Evolutionary conservation across 2,329 filamentous ascomycete genomes (phyloP).

Genomic region (Calonectria hongkongensis): DNA sequence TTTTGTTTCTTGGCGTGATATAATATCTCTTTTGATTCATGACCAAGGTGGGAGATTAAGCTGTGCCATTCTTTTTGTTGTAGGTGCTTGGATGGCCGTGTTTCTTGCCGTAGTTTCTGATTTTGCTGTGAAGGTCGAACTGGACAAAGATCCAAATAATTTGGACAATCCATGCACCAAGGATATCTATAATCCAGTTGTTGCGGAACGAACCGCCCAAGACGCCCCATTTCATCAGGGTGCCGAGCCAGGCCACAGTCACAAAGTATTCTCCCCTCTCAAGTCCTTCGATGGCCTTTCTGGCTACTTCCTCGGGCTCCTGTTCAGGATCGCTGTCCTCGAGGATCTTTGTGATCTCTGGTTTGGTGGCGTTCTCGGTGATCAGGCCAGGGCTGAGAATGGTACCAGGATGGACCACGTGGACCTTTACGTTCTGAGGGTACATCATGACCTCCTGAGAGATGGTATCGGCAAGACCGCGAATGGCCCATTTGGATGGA

Average conservation of each 20-base stretch:
- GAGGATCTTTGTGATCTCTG: constrained; percentile 84
- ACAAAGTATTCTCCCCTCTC: constrained; percentile 89
- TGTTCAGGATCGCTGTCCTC: constrained; percentile 90
- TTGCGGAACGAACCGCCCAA: constrained; percentile 75
- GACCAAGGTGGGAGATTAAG: constrained; percentile 15
- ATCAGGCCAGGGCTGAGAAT: constrained; percentile 86
- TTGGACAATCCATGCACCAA: constrained; percentile 72
- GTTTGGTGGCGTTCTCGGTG: constrained; percentile 86
- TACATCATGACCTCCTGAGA: constrained; percentile 91
- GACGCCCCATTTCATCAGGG: constrained; percentile 79
- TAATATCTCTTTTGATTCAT: not conserved
- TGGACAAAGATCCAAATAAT: constrained; percentile 76
- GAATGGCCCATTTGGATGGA: constrained; percentile 89
- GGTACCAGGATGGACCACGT: constrained; percentile 88
- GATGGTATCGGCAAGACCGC: constrained; percentile 87
- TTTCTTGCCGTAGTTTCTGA: constrained; percentile 73
- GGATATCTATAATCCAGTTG: constrained; percentile 75
- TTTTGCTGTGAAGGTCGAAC: constrained; percentile 74
- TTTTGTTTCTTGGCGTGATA: constrained; percentile 22
- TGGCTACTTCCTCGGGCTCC: constrained; percentile 85
- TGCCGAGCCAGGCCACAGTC: constrained; percentile 83
- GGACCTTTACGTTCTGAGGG: constrained; percentile 86
- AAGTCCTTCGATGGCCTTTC: constrained; percentile 80
- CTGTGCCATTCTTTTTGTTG: constrained; percentile 56
- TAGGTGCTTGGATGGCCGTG: constrained; percentile 75